Evolutionary conservation across 148 eudicot species (phyloP).

Genomic region (Nyssa sinensis): DNA sequence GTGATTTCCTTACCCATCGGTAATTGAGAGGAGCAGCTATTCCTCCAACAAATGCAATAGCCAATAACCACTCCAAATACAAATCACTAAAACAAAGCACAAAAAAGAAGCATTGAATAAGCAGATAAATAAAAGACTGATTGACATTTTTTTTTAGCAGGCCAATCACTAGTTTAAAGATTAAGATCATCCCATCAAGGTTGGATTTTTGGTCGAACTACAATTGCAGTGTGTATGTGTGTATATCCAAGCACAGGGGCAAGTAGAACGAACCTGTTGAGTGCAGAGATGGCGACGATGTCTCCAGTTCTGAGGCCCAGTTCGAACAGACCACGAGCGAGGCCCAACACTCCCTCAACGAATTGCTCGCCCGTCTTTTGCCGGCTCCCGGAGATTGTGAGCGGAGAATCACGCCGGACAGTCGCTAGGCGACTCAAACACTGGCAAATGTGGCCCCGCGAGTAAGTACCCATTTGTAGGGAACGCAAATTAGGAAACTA

Average conservation of each 20-base stretch:
- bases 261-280: constrained; percentile 54
- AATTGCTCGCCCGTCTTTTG: constrained; percentile 54
- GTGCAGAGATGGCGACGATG: constrained; percentile 67
- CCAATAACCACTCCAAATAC: constrained; percentile 91
- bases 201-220: too few relatives aligned
- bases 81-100: constrained; percentile 48
- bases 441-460: constrained; percentile 67
- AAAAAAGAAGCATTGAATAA: background rate
- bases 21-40: constrained; percentile 88
- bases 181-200: background rate
- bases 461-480: constrained; percentile 19
- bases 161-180: background rate
- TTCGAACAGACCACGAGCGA: constrained; percentile 46
- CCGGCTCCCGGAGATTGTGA: constrained; percentile 40
- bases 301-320: constrained; percentile 51
- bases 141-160: background rate
- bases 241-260: background rate
- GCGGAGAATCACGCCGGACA: constrained; percentile 38
- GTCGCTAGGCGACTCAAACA: constrained; percentile 64
- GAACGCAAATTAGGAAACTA: background rate
- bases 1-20: constrained; percentile 64
- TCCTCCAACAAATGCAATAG: constrained; percentile 78
- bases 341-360: constrained; percentile 45
- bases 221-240: background rate
- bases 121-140: background rate